Base-by-base conservation (phyloP, 768 basidiomycete genomes). In the Pholiota microspora region DNA sequence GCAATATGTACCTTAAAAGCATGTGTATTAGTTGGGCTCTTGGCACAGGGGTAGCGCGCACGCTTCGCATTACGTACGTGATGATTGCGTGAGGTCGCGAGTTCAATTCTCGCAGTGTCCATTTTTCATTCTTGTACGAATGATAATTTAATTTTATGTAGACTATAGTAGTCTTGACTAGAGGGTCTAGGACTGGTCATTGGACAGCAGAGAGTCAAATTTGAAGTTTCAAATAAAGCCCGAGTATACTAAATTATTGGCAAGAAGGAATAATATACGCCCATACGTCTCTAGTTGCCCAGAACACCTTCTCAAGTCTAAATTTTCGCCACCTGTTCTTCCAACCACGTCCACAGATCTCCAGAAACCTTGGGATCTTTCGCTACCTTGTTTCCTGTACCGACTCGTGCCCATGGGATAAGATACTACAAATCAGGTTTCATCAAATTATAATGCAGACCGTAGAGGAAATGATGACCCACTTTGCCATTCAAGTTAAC, bases 401-500 rank as follows among this genome's bases (percentile, higher is more conserved):
- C 71, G 10, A 68, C n/a, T 5, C 75, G 71, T 1, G 74, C 78
- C 73, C 73, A 79, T 15, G 76, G 78, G 21, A 74, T 62, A 12
- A 78, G 62, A 55, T 72, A 77, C 76, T 77, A 38, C 15, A 42
- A 9, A 18, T 7, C 18, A n/a, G 47, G 12, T 21, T 8, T 12
- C 8, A 34, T 31, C 0, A 27, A 38, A 31, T 15, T n/a, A 16
- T 15, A 36, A 2, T 45, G 10, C 35, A 56, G 16, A 31, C 18
- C 23, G 18, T n/a, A 15, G 34, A 18, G 50, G 45, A n/a, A 5
- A 44, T 25, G n/a, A 5, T 21, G 32, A 55, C 60, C 0, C 49
- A 78, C 81, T 69, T 81, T 76, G 27, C 82, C 81, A 34, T 74
- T 76, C 23, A 81, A 57, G 1, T 59, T 54, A 3, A 62, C 69